Base-by-base conservation (phyloP, 768 basidiomycete genomes). In the Leccinellum albellum region DNA sequence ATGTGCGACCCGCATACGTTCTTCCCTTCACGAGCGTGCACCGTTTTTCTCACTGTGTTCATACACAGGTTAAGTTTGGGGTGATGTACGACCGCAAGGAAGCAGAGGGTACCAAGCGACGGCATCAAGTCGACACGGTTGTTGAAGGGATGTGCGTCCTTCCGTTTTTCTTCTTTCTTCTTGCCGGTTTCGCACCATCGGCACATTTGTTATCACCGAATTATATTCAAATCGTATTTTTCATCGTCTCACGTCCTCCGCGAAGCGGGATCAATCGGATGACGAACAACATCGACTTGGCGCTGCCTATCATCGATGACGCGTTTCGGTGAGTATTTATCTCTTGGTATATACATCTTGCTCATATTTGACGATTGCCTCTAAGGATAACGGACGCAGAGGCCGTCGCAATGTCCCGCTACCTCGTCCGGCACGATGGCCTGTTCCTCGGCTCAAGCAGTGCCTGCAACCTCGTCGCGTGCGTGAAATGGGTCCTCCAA, bases 31-130 rank as follows among this genome's bases (percentile, higher is more conserved):
- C 2, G 6, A 20, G 12, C 20, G 0, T 10, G 1, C 1, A 2
- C 13, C 1, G 4, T 42, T 42, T n/a, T 42, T 42, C 40, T 42
- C 20, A 42, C 40, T 20, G 12, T 42, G 20, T 20, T 42, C 40
- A 13, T 13, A 42, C 20, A 37, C 50, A 90, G 88, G 83, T 97
- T 53, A 92, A 91, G 74, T 82, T 87, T 61, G 94, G 93, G 5
- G 97, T 98, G 7, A 92, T 99, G 94, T 99, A 87, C 66, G 91
- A 96, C 67, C 78, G 73, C n/a, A 91, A 82, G 61, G 96, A 99
- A 76, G 86, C 85, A 40, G 96, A 99, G 74, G 96, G 97, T 6
- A 96, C 87, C 9, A 94, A 91, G 66, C 74, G 97, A 64, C 78
- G 96, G 56, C 91, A 96, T 68, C 94, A 96, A 71, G 93, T 98